Evolutionary conservation across 345 rosid species (phyloP).

Genomic region (Dipteronia sinensis): DNA sequence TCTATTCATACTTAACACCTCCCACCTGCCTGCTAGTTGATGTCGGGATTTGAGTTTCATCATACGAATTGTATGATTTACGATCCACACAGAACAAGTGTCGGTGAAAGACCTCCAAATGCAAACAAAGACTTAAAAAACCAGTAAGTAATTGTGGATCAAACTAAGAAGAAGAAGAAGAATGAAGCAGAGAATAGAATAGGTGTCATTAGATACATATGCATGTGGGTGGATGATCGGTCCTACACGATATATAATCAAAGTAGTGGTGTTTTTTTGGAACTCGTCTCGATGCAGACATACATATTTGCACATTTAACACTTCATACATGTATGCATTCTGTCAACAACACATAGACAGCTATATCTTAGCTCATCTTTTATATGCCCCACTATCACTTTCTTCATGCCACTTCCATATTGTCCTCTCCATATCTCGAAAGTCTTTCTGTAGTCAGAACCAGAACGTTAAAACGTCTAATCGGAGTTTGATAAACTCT

Average conservation of each 20-base stretch:
- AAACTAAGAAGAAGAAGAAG: neutral
- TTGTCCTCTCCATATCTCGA: too few species aligned
- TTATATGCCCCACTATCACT: neutral
- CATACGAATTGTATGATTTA: too few species aligned
- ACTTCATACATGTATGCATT: neutral
- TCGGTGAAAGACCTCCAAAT: constrained; percentile 5
- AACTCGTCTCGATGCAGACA: neutral
- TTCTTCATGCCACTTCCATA: neutral
- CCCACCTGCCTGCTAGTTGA: too few species aligned
- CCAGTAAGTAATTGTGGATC: neutral
- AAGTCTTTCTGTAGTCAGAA: too few species aligned
- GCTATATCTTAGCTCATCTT: constrained; percentile 7
- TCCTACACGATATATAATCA: neutral
- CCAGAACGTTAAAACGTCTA: too few species aligned
- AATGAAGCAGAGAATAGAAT: neutral
- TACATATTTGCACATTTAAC: neutral
- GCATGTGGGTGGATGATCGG: neutral
- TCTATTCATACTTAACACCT: too few species aligned
- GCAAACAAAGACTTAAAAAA: neutral
- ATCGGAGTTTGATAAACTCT: too few species aligned
- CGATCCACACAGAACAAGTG: neutral
- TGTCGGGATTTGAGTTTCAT: too few species aligned
- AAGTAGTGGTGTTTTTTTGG: neutral
- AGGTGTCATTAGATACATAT: neutral
- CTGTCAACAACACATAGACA: neutral